A percentile compares a stretch with the other conserved stretches of the same genome.
Evolutionary conservation across 441 rosid species (phyloP).

Genomic region (Hura crepitans): DNA sequence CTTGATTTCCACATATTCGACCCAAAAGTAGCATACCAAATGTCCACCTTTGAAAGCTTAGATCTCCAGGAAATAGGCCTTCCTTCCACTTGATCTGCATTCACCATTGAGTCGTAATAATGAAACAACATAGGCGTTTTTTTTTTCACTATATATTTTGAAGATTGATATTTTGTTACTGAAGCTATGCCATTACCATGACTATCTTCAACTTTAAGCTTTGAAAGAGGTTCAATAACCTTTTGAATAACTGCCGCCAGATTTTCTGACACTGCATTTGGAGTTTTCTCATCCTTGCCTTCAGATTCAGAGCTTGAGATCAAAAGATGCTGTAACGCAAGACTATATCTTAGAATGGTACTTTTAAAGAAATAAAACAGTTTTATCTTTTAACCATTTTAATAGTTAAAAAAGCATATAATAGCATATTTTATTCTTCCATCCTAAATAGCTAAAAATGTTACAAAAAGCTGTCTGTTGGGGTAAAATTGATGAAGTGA

Average conservation of each 20-base stretch:
- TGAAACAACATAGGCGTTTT: not conserved
- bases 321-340: constrained; percentile 41
- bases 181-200: constrained; percentile 34
- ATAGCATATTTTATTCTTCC: too few species aligned
- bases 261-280: constrained; percentile 23
- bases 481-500: too few species aligned
- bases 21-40: constrained; percentile 90
- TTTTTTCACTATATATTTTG: too few species aligned
- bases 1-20: constrained; percentile 87
- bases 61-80: constrained; percentile 52
- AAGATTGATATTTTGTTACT: not conserved
- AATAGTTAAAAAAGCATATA: too few species aligned
- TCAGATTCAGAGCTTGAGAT: constrained; percentile 60
- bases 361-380: not conserved
- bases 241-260: constrained; percentile 33
- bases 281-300: constrained; percentile 40
- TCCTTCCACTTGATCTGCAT: constrained; percentile 33
- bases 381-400: too few species aligned
- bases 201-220: constrained; percentile 49
- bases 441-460: too few species aligned
- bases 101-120: constrained; percentile 6
- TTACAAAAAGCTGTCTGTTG: too few species aligned
- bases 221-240: constrained; percentile 40
- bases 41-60: constrained; percentile 55
- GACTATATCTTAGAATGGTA: constrained; percentile 24